Conservation (phyloP, 768 basidiomycete species). For the Daedalea quercina region DNA sequence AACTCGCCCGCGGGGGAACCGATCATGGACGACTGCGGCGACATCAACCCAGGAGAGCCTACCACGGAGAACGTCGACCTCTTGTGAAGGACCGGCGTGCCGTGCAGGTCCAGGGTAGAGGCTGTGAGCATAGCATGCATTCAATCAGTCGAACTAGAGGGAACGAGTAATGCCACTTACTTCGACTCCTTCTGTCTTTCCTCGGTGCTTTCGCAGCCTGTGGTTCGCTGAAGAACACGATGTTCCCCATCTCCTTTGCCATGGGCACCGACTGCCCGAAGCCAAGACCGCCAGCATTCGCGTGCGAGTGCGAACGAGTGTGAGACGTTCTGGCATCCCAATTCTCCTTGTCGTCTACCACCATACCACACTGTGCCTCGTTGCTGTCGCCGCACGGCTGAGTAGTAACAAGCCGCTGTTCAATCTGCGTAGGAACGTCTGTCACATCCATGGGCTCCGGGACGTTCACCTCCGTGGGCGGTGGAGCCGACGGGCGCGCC, state of each 20-base stretch:
- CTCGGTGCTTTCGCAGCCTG: slow-evolving; percentile 24
- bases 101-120: slow-evolving; percentile 48
- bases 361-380: not conserved
- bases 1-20: slow-evolving; percentile 77
- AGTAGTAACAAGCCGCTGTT: slow-evolving; percentile 2
- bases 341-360: slow-evolving; percentile 30
- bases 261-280: slow-evolving; percentile 27
- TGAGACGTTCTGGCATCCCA: slow-evolving; percentile 26
- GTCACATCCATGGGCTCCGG: slow-evolving; percentile 10
- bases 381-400: slow-evolving; percentile 9
- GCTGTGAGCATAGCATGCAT: slow-evolving; percentile 33
- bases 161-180: slow-evolving; percentile 32
- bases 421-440: not conserved
- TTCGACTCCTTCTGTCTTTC: slow-evolving; percentile 48
- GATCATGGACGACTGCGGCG: slow-evolving; percentile 28
- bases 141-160: slow-evolving; percentile 1
- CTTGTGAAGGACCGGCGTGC: slow-evolving; percentile 32
- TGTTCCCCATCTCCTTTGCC: slow-evolving; percentile 49
- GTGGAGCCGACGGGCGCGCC: not conserved
- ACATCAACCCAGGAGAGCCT: slow-evolving; percentile 42
- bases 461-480: not conserved
- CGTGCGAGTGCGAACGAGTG: slow-evolving; percentile 14
- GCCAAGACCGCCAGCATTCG: slow-evolving; percentile 25
- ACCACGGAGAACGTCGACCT: slow-evolving; percentile 38
- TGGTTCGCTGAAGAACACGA: slow-evolving; percentile 28